Evolutionary conservation across 23 red algal genomes (phyloP).

Genomic region (Pyropia yezoensis): DNA sequence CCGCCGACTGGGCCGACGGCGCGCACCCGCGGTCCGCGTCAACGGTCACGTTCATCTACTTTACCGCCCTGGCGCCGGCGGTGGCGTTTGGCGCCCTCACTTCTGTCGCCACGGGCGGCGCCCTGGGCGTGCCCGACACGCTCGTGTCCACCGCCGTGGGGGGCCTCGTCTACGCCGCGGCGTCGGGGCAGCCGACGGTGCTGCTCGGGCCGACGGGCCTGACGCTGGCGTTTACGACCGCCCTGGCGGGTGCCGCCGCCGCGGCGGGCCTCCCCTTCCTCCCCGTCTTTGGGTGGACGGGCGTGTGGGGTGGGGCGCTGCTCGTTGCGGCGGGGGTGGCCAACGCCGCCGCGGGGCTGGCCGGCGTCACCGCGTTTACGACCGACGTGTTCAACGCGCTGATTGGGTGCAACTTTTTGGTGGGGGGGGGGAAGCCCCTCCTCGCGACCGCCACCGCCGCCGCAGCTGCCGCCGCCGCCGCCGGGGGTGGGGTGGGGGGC

Average conservation of each 20-base stretch:
- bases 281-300: conserved; percentile 79
- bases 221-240: conserved; percentile 84
- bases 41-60: conserved; percentile 65
- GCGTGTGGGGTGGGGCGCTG: conserved; percentile 77
- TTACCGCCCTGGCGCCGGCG: conserved; percentile 78
- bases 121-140: conserved; percentile 85
- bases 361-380: conserved; percentile 82
- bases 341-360: conserved; percentile 70
- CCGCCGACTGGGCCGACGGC: conserved; percentile 72
- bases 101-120: conserved; percentile 65
- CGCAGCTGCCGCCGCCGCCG: too few relatives aligned
- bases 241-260: conserved; percentile 53
- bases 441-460: too few relatives aligned
- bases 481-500: background rate
- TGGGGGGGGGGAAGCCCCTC: conserved; percentile 49
- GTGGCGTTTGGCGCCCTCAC: conserved; percentile 88
- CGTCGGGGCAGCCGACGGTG: conserved; percentile 84
- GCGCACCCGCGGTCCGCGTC: conserved; percentile 52
- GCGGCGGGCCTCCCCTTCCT: conserved; percentile 63
- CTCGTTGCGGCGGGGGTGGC: conserved; percentile 54
- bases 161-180: conserved; percentile 55
- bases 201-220: conserved; percentile 86
- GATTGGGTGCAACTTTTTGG: conserved; percentile 86
- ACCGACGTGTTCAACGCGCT: conserved; percentile 93
- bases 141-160: conserved; percentile 53